phyloP scores from a whole-genome alignment of 345 rosid genomes.

The Clausena lansium region DNA sequence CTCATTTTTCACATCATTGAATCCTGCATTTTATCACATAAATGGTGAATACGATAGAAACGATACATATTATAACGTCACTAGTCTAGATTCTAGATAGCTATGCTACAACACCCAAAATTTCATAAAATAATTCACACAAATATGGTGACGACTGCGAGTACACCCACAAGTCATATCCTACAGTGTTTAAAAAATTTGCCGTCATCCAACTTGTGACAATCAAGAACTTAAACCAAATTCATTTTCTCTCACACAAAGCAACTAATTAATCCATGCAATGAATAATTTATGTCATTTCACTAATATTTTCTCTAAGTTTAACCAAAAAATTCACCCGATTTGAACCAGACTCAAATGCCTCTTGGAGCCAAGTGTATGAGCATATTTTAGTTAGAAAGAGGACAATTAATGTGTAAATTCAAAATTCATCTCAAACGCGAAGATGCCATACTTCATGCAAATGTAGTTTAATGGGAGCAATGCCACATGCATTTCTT shows the following conservation, averaged over 20 bases:
- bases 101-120: neutral
- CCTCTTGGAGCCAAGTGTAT: constrained; percentile 27
- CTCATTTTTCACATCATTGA: no score
- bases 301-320: constrained; percentile 24
- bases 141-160: constrained; percentile 14
- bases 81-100: neutral
- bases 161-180: constrained; percentile 10
- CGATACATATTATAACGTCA: no score
- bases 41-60: neutral
- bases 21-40: neutral
- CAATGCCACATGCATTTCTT: constrained; percentile 45
- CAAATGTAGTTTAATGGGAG: constrained; percentile 27
- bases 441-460: constrained; percentile 38
- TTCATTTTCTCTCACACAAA: constrained; percentile 37
- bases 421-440: constrained; percentile 11
- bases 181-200: constrained; percentile 26
- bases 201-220: constrained; percentile 35
- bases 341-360: constrained; percentile 37
- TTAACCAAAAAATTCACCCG: constrained; percentile 43
- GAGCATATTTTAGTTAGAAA: constrained; percentile 11
- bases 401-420: neutral
- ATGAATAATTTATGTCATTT: constrained; percentile 12
- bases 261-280: constrained; percentile 21
- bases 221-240: constrained; percentile 18
- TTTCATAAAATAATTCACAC: constrained; percentile 10